Base-by-base conservation (phyloP, 2,329 filamentous ascomycete genomes). In the Aspergillus awamori region DNA sequence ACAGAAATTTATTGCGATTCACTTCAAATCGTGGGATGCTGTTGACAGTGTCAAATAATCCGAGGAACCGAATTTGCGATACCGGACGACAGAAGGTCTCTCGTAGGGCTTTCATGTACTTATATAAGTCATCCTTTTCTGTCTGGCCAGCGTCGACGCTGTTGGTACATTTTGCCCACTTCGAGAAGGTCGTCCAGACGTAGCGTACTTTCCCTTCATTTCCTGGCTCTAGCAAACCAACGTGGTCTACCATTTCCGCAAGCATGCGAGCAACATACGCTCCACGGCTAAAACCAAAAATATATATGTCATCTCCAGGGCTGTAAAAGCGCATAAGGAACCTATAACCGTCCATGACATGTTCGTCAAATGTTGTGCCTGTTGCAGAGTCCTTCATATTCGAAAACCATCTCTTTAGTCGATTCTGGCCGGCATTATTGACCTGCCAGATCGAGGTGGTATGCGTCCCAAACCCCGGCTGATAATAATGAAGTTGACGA, bases 171-270 rank as follows among this genome's bases (percentile, higher is more conserved):
- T 36, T 36, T 0, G 30, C 30, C 76, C 75, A 77, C 39, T 75
- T 74, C 45, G 74, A 68, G 47, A 78, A 78, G 11, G 73, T 74
- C 62, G 75, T 92, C 90, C 91, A 95, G 0, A 90, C 91, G 72
- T 95, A 95, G 3, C 84, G 82, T 53, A 92, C 86, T 87, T 94
- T 89, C 67, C 94, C 92, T 71, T 95, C 90, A 68, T 96, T 96
- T 10, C 91, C 91, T 57, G 89, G 87, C 10, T 87, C 89, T 8
- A 95, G 80, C 0, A 95, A 81, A 5, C 73, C 83, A 10, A 84
- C 77, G 3, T 76, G 77, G 58, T 81, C 73, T 43, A 85, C 70
- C 83, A 84, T 84, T 49, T 81, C 77, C 0, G 83, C 79, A 1
- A 85, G 75, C 65, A 84, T 83, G 22, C 80, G 80, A n/a, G 83